These are phyloP conservation scores for Penicillium sp. DNA, from an alignment of 2,329 filamentous ascomycete genomes.

Conservation along the genomic window DNA sequence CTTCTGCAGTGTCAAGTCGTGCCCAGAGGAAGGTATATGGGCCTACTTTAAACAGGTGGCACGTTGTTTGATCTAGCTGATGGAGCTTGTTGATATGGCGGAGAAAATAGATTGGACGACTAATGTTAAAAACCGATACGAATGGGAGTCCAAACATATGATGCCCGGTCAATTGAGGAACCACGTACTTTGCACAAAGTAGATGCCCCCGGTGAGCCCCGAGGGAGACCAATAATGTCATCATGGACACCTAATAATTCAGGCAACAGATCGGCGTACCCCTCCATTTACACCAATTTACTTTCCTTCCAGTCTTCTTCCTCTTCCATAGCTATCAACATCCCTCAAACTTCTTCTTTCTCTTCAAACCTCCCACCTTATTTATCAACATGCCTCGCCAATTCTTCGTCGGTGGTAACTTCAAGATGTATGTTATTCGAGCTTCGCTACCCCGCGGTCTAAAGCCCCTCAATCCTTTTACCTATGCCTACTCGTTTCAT, in stretches of 20 bases:
- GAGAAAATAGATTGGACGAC: neutral
- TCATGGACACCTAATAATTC: conserved; percentile 5
- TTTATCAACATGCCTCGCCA: conserved; percentile 78
- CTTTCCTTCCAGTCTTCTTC: conserved; percentile 8
- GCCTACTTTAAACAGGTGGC: too few relatives aligned
- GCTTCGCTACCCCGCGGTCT: conserved; percentile 26
- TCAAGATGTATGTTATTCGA: conserved; percentile 78
- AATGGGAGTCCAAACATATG: neutral
- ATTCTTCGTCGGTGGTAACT: conserved; percentile 98
- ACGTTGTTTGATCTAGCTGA: too few relatives aligned
- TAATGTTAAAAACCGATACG: neutral
- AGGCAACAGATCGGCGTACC: conserved; percentile 5
- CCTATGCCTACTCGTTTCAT: conserved; percentile 1
- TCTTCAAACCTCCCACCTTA: conserved; percentile 4
- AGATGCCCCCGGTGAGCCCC: neutral
- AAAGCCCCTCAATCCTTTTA: conserved; percentile 29
- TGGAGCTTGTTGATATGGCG: neutral
- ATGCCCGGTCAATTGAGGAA: neutral
- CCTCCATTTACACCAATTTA: conserved; percentile 23
- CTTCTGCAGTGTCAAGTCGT: too few relatives aligned
- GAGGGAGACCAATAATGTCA: conserved; percentile 10
- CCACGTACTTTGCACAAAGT: neutral
- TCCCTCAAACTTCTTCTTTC: conserved; percentile 11
- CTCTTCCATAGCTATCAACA: conserved; percentile 10
- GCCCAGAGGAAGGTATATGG: too few relatives aligned